phyloP scores from a whole-genome alignment of 768 basidiomycete genomes.

The Cyclocybe cylindracea region DNA sequence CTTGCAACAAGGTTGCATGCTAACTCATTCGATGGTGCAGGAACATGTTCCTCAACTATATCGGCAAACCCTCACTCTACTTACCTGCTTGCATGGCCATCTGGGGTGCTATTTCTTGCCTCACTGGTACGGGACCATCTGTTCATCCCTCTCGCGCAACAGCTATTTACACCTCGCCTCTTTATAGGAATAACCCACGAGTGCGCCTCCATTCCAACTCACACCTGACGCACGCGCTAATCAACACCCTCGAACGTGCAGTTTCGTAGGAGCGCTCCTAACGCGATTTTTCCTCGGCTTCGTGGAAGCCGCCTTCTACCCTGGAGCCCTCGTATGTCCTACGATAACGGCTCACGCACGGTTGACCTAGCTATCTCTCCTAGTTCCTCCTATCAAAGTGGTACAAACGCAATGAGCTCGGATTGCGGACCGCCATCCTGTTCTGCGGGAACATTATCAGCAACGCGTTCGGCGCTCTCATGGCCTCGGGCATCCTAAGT shows the following conservation, averaged over 20 bases:
- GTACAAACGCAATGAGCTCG: constrained; percentile 79
- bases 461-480: constrained; percentile 81
- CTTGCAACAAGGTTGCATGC: neutral
- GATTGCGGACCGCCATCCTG: constrained; percentile 67
- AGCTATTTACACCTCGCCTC: constrained; percentile 6
- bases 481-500: constrained; percentile 77
- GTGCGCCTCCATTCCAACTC: constrained; percentile 19
- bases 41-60: constrained; percentile 73
- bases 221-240: neutral
- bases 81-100: constrained; percentile 68
- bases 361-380: neutral
- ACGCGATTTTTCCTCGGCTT: constrained; percentile 81
- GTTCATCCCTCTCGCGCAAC: neutral
- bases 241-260: constrained; percentile 26
- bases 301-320: constrained; percentile 69
- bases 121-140: constrained; percentile 43
- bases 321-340: constrained; percentile 45
- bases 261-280: constrained; percentile 67
- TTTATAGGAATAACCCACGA: constrained; percentile 38
- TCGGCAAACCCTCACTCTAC: constrained; percentile 68
- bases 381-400: constrained; percentile 68
- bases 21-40: constrained; percentile 30
- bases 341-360: neutral
- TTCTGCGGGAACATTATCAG: constrained; percentile 79
- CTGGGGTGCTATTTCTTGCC: constrained; percentile 64